Evolutionary conservation across 1,284 basidiomycete genomes (phyloP).

Genomic region (Rhodotorula sp.): DNA sequence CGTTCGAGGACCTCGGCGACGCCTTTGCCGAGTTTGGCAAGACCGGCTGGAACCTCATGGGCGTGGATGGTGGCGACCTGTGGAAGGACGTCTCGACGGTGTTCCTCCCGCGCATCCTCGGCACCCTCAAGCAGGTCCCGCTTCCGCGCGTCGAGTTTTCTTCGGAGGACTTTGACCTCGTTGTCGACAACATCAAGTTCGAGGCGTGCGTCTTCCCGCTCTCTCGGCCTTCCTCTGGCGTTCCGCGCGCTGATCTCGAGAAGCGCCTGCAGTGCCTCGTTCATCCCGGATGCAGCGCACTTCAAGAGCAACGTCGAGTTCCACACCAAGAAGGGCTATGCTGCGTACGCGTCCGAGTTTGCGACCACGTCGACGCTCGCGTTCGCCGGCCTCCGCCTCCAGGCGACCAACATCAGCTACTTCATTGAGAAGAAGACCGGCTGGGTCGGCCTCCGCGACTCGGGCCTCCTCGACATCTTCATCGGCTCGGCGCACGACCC

Average conservation of each 20-base stretch:
- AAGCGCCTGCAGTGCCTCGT: conserved; percentile 47
- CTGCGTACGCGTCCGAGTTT: conserved; percentile 34
- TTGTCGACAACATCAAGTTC: conserved; percentile 46
- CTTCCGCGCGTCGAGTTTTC: conserved; percentile 56
- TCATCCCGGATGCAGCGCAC: conserved; percentile 56
- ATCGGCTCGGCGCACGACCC: conserved; percentile 53
- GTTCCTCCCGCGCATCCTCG: conserved; percentile 53
- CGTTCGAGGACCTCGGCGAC: conserved; percentile 29
- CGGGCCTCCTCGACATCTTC: conserved; percentile 55
- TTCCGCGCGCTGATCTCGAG: too few relatives aligned
- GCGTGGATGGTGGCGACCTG: conserved; percentile 29
- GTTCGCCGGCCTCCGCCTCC: conserved; percentile 39
- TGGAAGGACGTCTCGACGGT: conserved; percentile 53
- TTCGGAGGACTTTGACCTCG: conserved; percentile 44
- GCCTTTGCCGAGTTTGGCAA: conserved; percentile 28
- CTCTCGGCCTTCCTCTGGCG: too few relatives aligned
- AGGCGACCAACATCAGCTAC: conserved; percentile 55
- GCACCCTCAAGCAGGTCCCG: conserved; percentile 55
- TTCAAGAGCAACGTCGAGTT: conserved; percentile 55
- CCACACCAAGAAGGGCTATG: conserved; percentile 30
- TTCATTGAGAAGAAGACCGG: conserved; percentile 48
- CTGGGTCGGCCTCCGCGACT: conserved; percentile 34
- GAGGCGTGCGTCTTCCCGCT: conserved; percentile 44
- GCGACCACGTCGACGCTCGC: conserved; percentile 30
- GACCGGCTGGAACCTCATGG: conserved; percentile 32